Conservation (phyloP, 75 land plant species). For the Cunninghamia lanceolata region DNA sequence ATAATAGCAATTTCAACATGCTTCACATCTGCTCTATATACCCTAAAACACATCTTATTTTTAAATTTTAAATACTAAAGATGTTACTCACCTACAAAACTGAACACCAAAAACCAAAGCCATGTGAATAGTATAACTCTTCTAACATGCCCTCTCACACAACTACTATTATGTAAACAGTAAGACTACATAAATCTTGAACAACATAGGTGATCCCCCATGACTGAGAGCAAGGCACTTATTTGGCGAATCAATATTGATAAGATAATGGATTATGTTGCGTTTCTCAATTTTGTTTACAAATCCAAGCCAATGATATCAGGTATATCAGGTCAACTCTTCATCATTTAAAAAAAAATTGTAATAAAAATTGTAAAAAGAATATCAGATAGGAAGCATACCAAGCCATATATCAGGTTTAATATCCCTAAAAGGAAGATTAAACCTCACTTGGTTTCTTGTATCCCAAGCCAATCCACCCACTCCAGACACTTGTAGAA, state of each 20-base stretch:
- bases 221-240: not conserved
- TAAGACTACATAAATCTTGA: not conserved
- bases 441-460: slow-evolving; percentile 34
- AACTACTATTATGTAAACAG: not conserved
- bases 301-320: not conserved
- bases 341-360: not conserved
- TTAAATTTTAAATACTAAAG: too few relatives aligned
- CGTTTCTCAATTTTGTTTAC: not conserved
- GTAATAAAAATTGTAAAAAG: not conserved
- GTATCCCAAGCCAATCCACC: slow-evolving; percentile 53
- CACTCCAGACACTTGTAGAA: slow-evolving; percentile 34
- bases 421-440: slow-evolving; percentile 33
- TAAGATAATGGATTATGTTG: not conserved
- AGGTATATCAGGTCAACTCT: not conserved
- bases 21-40: not conserved
- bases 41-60: too few relatives aligned
- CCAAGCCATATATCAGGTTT: slow-evolving; percentile 50
- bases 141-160: not conserved
- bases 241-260: not conserved
- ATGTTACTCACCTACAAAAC: not conserved
- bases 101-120: not conserved
- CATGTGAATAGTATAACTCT: not conserved
- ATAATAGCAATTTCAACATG: not conserved
- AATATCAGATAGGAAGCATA: slow-evolving; percentile 14
- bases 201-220: not conserved